A percentile compares a stretch with the other conserved stretches of the same genome.
Conservation (phyloP, 768 basidiomycete species). For the Termitomyces titanicus region DNA sequence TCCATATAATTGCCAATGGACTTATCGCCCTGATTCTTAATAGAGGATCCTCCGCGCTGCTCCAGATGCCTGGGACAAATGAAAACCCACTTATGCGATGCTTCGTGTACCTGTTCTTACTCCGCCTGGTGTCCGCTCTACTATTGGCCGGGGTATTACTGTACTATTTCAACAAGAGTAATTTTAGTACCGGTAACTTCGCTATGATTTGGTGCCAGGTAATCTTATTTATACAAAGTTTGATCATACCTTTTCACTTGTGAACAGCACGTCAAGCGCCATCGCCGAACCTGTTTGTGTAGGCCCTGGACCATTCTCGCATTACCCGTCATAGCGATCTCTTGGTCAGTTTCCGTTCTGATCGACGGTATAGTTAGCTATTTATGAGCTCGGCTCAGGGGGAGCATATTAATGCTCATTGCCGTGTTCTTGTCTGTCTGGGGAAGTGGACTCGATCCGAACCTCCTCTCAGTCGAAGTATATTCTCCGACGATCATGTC, state of each 20-base stretch:
- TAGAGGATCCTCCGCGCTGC: not conserved
- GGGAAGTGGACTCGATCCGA: not conserved
- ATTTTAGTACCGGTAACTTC: not conserved
- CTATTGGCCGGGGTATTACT: not conserved
- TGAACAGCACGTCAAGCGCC: not conserved
- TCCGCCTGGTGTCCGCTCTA: not conserved
- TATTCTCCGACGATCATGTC: not conserved
- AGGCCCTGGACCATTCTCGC: not conserved
- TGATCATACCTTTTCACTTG: not conserved
- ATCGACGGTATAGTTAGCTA: not conserved
- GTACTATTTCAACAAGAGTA: not conserved
- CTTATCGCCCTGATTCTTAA: not conserved
- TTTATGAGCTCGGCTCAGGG: not conserved
- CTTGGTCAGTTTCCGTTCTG: not conserved
- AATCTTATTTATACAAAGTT: not conserved
- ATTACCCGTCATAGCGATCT: not conserved
- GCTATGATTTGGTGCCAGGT: not conserved
- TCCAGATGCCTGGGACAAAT: not conserved
- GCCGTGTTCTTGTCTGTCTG: not conserved
- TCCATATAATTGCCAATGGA: no score
- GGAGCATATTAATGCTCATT: not conserved
- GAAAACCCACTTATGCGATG: not conserved
- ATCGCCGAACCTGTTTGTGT: not conserved
- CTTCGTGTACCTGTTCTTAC: not conserved
- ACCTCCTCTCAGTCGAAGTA: not conserved